These are phyloP conservation scores for Cystobasidiaceae sp. DNA, from an alignment of 1,284 basidiomycete genomes.

Conservation along the genomic window DNA sequence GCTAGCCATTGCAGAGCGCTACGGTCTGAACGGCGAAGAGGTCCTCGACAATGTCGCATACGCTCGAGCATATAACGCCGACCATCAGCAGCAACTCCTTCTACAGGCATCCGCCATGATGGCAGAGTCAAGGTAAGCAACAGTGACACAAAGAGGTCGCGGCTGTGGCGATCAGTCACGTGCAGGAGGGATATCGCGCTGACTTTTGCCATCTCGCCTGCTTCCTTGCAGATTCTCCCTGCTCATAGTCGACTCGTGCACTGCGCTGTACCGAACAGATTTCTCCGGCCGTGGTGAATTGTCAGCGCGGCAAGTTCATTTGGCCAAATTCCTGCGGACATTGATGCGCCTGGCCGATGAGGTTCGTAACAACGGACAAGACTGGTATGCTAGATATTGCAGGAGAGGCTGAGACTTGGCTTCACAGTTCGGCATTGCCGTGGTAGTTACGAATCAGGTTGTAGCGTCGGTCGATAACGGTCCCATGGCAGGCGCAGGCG, in stretches of 20 bases:
- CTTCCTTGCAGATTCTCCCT: constrained; percentile 71
- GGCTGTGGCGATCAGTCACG: neutral
- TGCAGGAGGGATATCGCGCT: neutral
- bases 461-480: constrained; percentile 90
- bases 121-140: constrained; percentile 81
- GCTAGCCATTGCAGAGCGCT: constrained; percentile 89
- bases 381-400: no score
- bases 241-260: constrained; percentile 94
- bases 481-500: constrained; percentile 75
- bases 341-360: constrained; percentile 93
- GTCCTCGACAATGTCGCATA: constrained; percentile 98
- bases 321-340: constrained; percentile 94
- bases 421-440: constrained; percentile 87
- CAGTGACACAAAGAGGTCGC: no score
- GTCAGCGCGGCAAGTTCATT: constrained; percentile 88
- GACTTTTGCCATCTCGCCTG: neutral
- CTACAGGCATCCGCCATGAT: constrained; percentile 92
- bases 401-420: no score
- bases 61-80: constrained; percentile 96
- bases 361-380: constrained; percentile 51
- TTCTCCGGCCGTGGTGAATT: constrained; percentile 94
- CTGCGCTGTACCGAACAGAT: constrained; percentile 91
- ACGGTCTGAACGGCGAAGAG: constrained; percentile 92
- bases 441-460: constrained; percentile 97
- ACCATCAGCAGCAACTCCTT: constrained; percentile 88